Conservation (phyloP, 2,329 filamentous ascomycete genomes). For the Lasiodiplodia sp. region DNA sequence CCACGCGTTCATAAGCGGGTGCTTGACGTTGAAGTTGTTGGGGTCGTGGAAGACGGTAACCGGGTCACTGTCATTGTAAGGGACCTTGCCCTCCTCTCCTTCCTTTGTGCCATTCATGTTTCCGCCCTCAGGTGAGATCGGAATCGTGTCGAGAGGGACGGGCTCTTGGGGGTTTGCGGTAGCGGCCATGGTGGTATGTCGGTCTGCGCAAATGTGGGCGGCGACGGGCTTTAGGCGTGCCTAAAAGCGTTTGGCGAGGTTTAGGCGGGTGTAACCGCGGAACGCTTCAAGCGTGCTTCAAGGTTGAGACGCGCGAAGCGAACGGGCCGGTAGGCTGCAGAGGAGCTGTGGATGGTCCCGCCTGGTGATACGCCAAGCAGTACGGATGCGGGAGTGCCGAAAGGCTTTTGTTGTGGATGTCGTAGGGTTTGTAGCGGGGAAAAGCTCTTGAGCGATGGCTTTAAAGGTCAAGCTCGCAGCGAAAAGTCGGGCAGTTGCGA, state of each 20-base stretch:
- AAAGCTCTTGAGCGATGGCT: constrained; percentile 14
- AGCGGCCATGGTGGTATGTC: constrained; percentile 20
- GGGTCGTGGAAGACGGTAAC: constrained; percentile 98
- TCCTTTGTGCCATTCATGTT: constrained; percentile 54
- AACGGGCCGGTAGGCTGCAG: constrained; percentile 15
- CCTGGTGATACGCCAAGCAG: constrained; percentile 22
- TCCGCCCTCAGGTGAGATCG: constrained; percentile 59
- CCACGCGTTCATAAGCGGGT: constrained; percentile 96
- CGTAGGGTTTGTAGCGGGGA: not conserved
- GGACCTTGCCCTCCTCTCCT: constrained; percentile 50
- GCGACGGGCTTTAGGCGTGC: constrained; percentile 24
- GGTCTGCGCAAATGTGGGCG: constrained; percentile 18
- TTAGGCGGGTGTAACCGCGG: constrained; percentile 27
- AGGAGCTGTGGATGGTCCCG: constrained; percentile 1
- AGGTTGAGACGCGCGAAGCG: constrained; percentile 25
- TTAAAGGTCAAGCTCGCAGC: not conserved
- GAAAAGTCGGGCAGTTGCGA: constrained; percentile 28
- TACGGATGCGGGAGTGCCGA: constrained; percentile 9
- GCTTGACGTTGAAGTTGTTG: constrained; percentile 99
- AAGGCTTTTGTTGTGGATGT: constrained; percentile 11
- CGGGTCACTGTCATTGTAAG: constrained; percentile 60
- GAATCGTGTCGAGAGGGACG: constrained; percentile 63
- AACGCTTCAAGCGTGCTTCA: constrained; percentile 30
- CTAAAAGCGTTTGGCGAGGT: constrained; percentile 28
- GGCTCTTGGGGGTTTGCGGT: constrained; percentile 52